Conservation (phyloP, 2,329 filamentous ascomycete genomes). For the Teratosphaeria nubilosa region DNA sequence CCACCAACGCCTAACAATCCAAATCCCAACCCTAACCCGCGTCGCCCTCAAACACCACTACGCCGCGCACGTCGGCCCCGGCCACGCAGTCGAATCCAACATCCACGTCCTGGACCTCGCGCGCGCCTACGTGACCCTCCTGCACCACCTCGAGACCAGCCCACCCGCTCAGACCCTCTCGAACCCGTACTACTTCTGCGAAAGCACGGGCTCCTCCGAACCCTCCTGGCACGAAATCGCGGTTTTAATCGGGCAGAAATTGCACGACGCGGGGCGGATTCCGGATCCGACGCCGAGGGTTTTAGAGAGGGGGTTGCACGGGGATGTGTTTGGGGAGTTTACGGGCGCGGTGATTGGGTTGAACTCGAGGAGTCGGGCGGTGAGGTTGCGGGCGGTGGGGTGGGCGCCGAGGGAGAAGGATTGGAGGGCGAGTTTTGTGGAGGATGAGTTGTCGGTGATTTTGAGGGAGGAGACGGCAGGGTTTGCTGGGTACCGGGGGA, state of each 20-base stretch:
- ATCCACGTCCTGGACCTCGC: conserved; percentile 42
- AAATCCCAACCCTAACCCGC: conserved; percentile 38
- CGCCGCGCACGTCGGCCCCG: conserved; percentile 36
- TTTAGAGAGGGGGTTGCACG: conserved; percentile 29
- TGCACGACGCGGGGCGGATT: conserved; percentile 31
- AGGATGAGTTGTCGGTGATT: conserved; percentile 35
- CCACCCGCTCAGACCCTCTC: conserved; percentile 23
- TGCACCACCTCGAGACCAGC: conserved; percentile 36
- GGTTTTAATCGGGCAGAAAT: conserved; percentile 26
- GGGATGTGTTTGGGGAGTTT: conserved; percentile 31
- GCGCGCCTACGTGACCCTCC: conserved; percentile 33
- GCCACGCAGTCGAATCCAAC: conserved; percentile 31
- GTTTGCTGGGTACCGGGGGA: not conserved
- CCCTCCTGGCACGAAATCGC: conserved; percentile 35
- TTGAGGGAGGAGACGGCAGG: conserved; percentile 15
- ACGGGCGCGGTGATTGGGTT: conserved; percentile 31
- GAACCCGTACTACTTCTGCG: conserved; percentile 44
- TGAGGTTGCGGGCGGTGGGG: conserved; percentile 35
- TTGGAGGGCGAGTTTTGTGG: conserved; percentile 27
- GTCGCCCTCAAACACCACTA: conserved; percentile 41
- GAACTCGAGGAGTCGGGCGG: conserved; percentile 32
- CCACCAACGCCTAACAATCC: conserved; percentile 36
- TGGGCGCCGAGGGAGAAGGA: conserved; percentile 38
- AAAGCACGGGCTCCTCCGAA: conserved; percentile 32
- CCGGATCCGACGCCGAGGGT: conserved; percentile 26